phyloP scores from a whole-genome alignment of 1,139 yeast species.

The Debaryomyces coudertii region DNA sequence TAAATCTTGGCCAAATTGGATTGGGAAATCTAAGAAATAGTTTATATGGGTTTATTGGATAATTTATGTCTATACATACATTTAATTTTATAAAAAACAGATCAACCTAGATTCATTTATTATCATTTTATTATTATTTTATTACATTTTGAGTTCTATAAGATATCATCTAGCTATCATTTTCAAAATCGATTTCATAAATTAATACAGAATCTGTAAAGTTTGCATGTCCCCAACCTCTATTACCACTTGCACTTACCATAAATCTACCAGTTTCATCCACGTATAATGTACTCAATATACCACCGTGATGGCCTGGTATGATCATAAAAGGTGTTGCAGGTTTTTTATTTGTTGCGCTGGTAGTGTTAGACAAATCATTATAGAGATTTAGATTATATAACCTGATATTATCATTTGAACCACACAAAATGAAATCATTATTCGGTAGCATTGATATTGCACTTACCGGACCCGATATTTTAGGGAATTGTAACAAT shows the following conservation, averaged over 20 bases:
- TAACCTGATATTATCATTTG: slow-evolving; percentile 84
- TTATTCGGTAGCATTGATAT: slow-evolving; percentile 81
- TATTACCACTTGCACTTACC: slow-evolving; percentile 89
- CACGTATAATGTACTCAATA: slow-evolving; percentile 60
- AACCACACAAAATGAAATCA: slow-evolving; percentile 81
- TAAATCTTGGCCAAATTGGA: slow-evolving; percentile 33
- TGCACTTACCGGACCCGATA: slow-evolving; percentile 90
- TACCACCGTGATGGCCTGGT: slow-evolving; percentile 67
- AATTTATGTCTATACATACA: slow-evolving; percentile 4
- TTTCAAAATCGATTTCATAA: slow-evolving; percentile 64
- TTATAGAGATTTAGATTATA: slow-evolving; percentile 70
- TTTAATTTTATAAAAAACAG: neutral
- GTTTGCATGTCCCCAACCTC: slow-evolving; percentile 89
- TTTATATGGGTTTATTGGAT: slow-evolving; percentile 23
- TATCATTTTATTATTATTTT: slow-evolving; percentile 8
- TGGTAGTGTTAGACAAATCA: slow-evolving; percentile 29
- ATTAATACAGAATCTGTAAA: slow-evolving; percentile 79
- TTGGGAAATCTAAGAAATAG: slow-evolving; percentile 35
- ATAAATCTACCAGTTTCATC: slow-evolving; percentile 88
- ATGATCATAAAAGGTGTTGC: slow-evolving; percentile 62
- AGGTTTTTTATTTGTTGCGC: slow-evolving; percentile 31
- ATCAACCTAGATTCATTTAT: slow-evolving; percentile 3
- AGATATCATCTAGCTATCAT: slow-evolving; percentile 12
- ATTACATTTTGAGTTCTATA: slow-evolving; percentile 10
- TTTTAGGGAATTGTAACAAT: slow-evolving; percentile 74